Evolutionary conservation across 495 filamentous ascomycete species (phyloP), one percentile per base, ranked within the genome.

Genomic region (Hypoxylon perforatum): DNA sequence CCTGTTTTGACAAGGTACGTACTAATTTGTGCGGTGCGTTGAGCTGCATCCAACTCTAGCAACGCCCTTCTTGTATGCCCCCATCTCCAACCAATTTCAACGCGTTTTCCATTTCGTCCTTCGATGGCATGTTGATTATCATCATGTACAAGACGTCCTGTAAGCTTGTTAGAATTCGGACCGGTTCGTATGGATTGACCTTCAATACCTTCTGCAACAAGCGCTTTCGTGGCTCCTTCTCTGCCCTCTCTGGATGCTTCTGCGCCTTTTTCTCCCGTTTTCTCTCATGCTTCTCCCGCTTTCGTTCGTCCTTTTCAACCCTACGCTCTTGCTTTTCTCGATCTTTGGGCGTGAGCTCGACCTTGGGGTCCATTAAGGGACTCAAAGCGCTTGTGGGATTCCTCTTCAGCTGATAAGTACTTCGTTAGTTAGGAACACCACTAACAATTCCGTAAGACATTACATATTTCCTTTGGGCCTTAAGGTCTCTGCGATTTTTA

Each of bases 401-500:
- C 18, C 59, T 62, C 9, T 46, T 52, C 3, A 58, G 44, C 65
- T 68, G 15, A 8, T 11, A 14, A 19, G 21, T 44, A 28, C 4
- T 25, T 57, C 5, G n/a, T 56, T 12, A 58, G 30, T 21, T 7
- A 15, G 0, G n/a, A 38, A 35, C 21, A 22, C 9, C 17, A 35
- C 14, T 10, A n/a, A 25, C 23, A 19, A 8, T 7, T 4, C 12
- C 14, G 9, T 3, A 8, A n/a, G 33, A 1, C 35, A 22, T 63
- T 45, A 68, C 65, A 18, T 68, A 68, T 68, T 63, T 68, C n/a
- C 57, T 59, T n/a, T 58, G 47, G 8, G 65, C 53, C 44, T 58
- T 63, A 7, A 63, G 15, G 7, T 68, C 65, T 12, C 44, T 22
- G 9, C 35, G 36, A 4, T 63, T 49, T 8, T 58, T 59, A 33